A percentile compares a stretch with the other conserved stretches of the same genome.
Conservation (phyloP, 768 basidiomycete species). For the Holtermannia corniformis region DNA sequence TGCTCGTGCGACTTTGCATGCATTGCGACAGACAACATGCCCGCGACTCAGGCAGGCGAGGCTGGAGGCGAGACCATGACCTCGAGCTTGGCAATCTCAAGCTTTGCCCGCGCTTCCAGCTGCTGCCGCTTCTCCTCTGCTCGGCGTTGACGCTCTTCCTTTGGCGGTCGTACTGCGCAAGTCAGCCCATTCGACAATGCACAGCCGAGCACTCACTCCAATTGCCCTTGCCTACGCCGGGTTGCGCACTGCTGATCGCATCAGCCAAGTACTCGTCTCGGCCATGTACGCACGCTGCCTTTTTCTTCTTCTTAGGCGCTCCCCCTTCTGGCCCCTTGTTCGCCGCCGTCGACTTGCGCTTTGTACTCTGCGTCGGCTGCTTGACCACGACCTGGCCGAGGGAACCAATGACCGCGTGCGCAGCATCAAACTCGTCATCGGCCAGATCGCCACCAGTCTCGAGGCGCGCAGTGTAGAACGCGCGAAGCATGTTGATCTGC, state of each 20-base stretch:
- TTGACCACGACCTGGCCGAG: slow-evolving; percentile 33
- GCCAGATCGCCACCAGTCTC: slow-evolving; percentile 20
- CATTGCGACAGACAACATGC: too few species aligned
- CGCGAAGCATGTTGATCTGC: slow-evolving; percentile 75
- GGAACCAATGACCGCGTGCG: slow-evolving; percentile 24
- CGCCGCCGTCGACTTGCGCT: slow-evolving; percentile 13
- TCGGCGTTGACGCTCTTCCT: slow-evolving; percentile 21
- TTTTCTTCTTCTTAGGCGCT: slow-evolving; percentile 17
- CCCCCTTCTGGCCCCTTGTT: not conserved
- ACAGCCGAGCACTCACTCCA: slow-evolving; percentile 26
- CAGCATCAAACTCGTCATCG: slow-evolving; percentile 32
- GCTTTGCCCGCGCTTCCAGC: not conserved
- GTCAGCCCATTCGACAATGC: not conserved
- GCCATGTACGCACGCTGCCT: slow-evolving; percentile 10
- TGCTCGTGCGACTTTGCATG: too few species aligned
- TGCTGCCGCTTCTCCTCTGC: slow-evolving; percentile 17
- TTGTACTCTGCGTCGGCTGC: not conserved
- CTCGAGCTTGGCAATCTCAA: not conserved
- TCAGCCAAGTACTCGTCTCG: slow-evolving; percentile 3
- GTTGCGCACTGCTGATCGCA: slow-evolving; percentile 2
- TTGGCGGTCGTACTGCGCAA: slow-evolving; percentile 27
- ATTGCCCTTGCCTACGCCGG: slow-evolving; percentile 34
- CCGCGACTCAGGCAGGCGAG: too few species aligned
- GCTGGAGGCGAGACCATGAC: too few species aligned
- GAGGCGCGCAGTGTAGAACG: slow-evolving; percentile 50